phyloP scores from a whole-genome alignment of 208 protist genomes.

The Naegleria gruberi region DNA sequence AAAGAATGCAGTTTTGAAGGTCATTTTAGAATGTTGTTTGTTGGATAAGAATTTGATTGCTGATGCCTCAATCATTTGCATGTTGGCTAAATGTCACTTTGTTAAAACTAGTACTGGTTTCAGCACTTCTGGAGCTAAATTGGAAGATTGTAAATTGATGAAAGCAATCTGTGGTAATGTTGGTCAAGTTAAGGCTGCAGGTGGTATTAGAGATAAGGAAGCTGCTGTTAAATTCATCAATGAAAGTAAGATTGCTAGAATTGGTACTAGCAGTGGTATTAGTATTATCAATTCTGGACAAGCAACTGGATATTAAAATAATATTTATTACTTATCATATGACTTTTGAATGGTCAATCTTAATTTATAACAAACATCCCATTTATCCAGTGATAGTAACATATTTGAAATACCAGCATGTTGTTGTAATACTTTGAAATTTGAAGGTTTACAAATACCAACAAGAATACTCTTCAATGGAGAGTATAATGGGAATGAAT shows the following conservation, averaged over 20 bases:
- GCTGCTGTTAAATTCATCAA: constrained; percentile 66
- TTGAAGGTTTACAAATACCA: neutral
- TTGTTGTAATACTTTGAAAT: neutral
- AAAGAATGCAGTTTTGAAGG: constrained; percentile 51
- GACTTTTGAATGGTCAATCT: neutral
- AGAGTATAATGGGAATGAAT: neutral
- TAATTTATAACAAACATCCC: neutral
- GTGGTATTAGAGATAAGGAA: constrained; percentile 66
- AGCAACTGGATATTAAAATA: constrained; percentile 25
- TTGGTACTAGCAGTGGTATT: constrained; percentile 77
- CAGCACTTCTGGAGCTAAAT: constrained; percentile 67
- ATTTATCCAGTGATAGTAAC: neutral
- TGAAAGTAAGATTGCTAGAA: constrained; percentile 60
- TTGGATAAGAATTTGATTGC: constrained; percentile 68
- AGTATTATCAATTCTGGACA: constrained; percentile 46
- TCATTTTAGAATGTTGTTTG: constrained; percentile 86
- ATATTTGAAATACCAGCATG: neutral
- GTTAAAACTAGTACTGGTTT: constrained; percentile 92
- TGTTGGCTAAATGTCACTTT: constrained; percentile 69
- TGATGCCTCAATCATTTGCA: constrained; percentile 67
- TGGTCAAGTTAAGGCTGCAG: constrained; percentile 71
- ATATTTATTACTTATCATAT: neutral
- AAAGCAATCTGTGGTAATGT: constrained; percentile 66
- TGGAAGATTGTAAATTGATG: constrained; percentile 76
- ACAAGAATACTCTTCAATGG: neutral